Base-by-base conservation (phyloP, 2,329 filamentous ascomycete genomes). In the Diaporthe capsici region DNA sequence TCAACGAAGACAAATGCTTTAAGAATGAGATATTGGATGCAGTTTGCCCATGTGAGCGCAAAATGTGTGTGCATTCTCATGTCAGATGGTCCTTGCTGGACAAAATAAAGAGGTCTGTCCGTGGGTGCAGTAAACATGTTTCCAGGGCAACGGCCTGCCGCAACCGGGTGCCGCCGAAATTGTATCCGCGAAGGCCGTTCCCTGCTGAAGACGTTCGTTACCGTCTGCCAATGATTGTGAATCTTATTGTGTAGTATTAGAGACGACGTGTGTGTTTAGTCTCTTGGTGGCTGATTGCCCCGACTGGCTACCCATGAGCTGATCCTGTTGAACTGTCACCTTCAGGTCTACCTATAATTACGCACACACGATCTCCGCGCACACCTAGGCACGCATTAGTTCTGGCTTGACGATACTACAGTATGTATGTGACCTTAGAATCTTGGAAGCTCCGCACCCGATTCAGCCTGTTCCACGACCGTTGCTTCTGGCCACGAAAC, bases 101-200 rank as follows among this genome's bases (percentile, higher is more conserved):
- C 65, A 70, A 55, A 70, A 70, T 22, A 70, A 55, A 22, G 61
- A 42, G 28, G 20, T 28, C 4, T 6, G 42, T n/a, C 42, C 47
- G 6, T 22, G 47, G 34, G 65, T 34, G n/a, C 15, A 15, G 65
- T 42, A 70, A 42, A 55, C 65, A 55, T 61, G 75, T 76, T 75
- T 71, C 73, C 37, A 42, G 53, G 68, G 75, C 37, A 75, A 76
- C 75, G 51, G 53, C 51, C 28, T 51, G 44, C 22, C 28, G 49
- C 28, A 49, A 34, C n/a, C 10, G 44, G 44, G 31, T 8, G 60
- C 51, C 61, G 37, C 57, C 28, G 31, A 47, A 25, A 39, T 37
- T 10, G 20, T 20, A 60, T 51, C 42, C 60, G 60, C 47, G 49
- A 13, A 22, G 7, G 13, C 31, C 22, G 12, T 57, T 57, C 49